These are phyloP conservation scores for Saccharomyces mikatae DNA, from an alignment of 805 yeast species.

Conservation along the genomic window DNA sequence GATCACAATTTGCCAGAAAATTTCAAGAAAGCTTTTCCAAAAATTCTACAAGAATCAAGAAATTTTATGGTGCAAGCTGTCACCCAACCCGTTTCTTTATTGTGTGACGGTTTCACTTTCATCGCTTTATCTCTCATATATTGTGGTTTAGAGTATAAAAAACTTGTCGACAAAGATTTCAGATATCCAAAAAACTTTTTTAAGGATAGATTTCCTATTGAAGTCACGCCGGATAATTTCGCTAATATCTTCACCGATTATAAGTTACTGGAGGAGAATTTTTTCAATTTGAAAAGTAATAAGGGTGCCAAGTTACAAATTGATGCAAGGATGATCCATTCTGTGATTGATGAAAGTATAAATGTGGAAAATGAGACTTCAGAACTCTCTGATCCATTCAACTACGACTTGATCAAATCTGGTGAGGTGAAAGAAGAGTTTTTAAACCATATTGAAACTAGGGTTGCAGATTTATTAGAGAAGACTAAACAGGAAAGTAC, in stretches of 20 bases:
- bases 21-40: slow-evolving; percentile 25
- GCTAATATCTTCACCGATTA: slow-evolving; percentile 25
- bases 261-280: slow-evolving; percentile 27
- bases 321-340: slow-evolving; percentile 15
- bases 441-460: slow-evolving; percentile 22
- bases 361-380: neutral
- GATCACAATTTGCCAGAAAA: slow-evolving; percentile 23
- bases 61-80: slow-evolving; percentile 30
- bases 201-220: slow-evolving; percentile 20
- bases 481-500: slow-evolving; percentile 17
- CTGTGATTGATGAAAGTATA: slow-evolving; percentile 20
- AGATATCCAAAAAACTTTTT: slow-evolving; percentile 28
- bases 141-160: slow-evolving; percentile 27
- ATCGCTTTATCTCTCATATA: slow-evolving; percentile 25
- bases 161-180: slow-evolving; percentile 19
- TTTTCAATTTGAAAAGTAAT: slow-evolving; percentile 30
- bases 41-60: slow-evolving; percentile 27
- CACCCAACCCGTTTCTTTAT: slow-evolving; percentile 30
- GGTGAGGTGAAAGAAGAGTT: slow-evolving; percentile 27
- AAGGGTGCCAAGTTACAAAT: slow-evolving; percentile 26
- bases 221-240: slow-evolving; percentile 15
- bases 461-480: slow-evolving; percentile 19
- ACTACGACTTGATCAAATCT: slow-evolving; percentile 21
- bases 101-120: slow-evolving; percentile 29
- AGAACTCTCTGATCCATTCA: slow-evolving; percentile 10